A percentile compares a stretch with the other conserved stretches of the same genome.
Evolutionary conservation across 108 stramenopile species (phyloP).

Genomic region (Pseudonitzschia delicatissima): DNA sequence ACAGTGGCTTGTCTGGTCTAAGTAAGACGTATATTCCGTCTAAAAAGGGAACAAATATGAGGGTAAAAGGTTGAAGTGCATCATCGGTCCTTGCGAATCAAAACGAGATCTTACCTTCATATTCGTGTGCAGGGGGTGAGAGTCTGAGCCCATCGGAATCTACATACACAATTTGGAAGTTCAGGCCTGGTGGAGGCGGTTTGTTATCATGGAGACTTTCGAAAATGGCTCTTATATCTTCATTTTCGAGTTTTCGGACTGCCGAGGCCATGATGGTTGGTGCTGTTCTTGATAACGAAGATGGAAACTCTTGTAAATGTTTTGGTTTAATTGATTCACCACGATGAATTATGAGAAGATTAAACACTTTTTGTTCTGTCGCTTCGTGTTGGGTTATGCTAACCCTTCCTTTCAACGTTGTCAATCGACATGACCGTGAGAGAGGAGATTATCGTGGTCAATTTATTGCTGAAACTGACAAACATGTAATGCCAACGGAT

Average conservation of each 20-base stretch:
- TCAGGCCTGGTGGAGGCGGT: constrained; percentile 47
- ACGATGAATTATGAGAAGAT: background rate
- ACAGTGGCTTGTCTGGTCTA: constrained; percentile 33
- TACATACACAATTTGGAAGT: constrained; percentile 61
- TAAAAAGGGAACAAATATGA: constrained; percentile 5
- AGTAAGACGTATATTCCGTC: constrained; percentile 77
- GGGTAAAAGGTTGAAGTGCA: background rate
- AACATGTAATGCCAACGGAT: constrained; percentile 3
- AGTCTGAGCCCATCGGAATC: constrained; percentile 52
- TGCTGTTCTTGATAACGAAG: background rate
- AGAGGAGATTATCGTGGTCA: background rate
- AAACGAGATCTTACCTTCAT: constrained; percentile 46
- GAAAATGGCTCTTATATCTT: constrained; percentile 65
- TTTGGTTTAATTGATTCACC: background rate
- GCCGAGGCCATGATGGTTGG: constrained; percentile 2
- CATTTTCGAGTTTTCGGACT: constrained; percentile 51
- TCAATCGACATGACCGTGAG: background rate
- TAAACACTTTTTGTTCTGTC: background rate
- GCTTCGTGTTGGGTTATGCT: background rate
- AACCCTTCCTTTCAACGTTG: background rate
- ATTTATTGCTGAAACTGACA: background rate
- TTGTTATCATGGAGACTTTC: constrained; percentile 47
- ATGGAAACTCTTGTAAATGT: background rate
- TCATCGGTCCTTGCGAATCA: background rate
- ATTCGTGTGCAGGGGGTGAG: constrained; percentile 72